Conservation (phyloP, 495 filamentous ascomycete genomes). For the Hamigera avellanea region DNA sequence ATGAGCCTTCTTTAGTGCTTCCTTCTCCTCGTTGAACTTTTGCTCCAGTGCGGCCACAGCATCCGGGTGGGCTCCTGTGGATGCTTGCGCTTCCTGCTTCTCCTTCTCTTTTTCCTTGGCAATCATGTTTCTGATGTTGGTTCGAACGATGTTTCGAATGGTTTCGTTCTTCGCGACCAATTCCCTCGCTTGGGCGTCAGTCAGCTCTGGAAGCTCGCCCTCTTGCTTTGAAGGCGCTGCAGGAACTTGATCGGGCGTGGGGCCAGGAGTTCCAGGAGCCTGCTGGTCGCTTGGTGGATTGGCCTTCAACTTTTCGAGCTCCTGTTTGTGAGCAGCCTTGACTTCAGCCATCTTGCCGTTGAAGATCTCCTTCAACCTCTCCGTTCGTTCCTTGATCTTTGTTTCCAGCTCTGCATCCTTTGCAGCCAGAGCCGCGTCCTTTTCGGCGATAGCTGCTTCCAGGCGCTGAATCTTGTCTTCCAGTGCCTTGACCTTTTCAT, state of each 20-base stretch:
- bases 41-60: constrained; percentile 25
- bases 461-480: constrained; percentile 37
- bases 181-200: constrained; percentile 53
- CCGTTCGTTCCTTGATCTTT: constrained; percentile 52
- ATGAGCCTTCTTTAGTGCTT: constrained; percentile 51
- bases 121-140: constrained; percentile 53
- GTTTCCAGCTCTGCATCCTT: constrained; percentile 38
- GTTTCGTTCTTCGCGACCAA: constrained; percentile 53
- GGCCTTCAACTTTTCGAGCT: constrained; percentile 51
- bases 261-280: constrained; percentile 32
- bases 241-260: constrained; percentile 18
- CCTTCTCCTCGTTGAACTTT: constrained; percentile 44
- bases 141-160: constrained; percentile 50
- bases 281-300: constrained; percentile 44
- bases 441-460: constrained; percentile 38
- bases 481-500: constrained; percentile 25
- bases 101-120: constrained; percentile 45
- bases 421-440: constrained; percentile 22
- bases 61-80: constrained; percentile 15
- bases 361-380: constrained; percentile 60
- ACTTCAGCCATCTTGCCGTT: constrained; percentile 59
- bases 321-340: constrained; percentile 40
- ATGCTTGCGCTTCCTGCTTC: constrained; percentile 32
- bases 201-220: constrained; percentile 22
- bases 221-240: constrained; percentile 24